These are phyloP conservation scores for Ustilago lituana DNA, from an alignment of 1,284 basidiomycete genomes.

Conservation along the genomic window DNA sequence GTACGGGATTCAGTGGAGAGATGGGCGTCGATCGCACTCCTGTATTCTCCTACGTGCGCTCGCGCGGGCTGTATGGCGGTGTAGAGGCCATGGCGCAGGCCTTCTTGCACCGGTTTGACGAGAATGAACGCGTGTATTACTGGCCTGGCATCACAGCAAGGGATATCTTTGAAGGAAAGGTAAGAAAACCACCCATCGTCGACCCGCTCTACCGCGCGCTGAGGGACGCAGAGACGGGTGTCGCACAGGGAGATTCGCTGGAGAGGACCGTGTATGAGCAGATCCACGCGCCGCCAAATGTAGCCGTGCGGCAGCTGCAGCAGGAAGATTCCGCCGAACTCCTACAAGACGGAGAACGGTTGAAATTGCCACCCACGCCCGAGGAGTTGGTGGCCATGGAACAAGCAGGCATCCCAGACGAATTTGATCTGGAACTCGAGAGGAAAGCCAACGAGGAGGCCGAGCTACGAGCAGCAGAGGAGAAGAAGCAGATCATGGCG, in stretches of 20 bases:
- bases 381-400: slow-evolving; percentile 64
- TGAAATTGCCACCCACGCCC: slow-evolving; percentile 63
- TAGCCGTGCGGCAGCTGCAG: slow-evolving; percentile 29
- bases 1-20: slow-evolving; percentile 70
- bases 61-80: slow-evolving; percentile 65
- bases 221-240: slow-evolving; percentile 71
- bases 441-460: slow-evolving; percentile 33
- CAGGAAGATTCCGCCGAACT: slow-evolving; percentile 40
- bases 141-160: slow-evolving; percentile 61
- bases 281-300: slow-evolving; percentile 28
- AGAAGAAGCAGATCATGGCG: slow-evolving; percentile 42
- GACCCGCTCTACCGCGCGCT: slow-evolving; percentile 69
- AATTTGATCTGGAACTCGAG: slow-evolving; percentile 57
- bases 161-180: slow-evolving; percentile 61
- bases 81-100: slow-evolving; percentile 63
- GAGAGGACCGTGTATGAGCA: slow-evolving; percentile 58
- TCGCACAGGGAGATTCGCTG: slow-evolving; percentile 68
- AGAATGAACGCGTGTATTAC: slow-evolving; percentile 65
- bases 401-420: slow-evolving; percentile 61
- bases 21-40: slow-evolving; percentile 67
- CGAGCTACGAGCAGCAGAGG: slow-evolving; percentile 13
- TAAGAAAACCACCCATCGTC: slow-evolving; percentile 69
- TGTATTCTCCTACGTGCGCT: slow-evolving; percentile 66
- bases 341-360: slow-evolving; percentile 58
- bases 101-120: slow-evolving; percentile 60